Evolutionary conservation across 257 asterid species (phyloP), one percentile per base, ranked within the genome.

Genomic region (Capsicum baccatum): DNA sequence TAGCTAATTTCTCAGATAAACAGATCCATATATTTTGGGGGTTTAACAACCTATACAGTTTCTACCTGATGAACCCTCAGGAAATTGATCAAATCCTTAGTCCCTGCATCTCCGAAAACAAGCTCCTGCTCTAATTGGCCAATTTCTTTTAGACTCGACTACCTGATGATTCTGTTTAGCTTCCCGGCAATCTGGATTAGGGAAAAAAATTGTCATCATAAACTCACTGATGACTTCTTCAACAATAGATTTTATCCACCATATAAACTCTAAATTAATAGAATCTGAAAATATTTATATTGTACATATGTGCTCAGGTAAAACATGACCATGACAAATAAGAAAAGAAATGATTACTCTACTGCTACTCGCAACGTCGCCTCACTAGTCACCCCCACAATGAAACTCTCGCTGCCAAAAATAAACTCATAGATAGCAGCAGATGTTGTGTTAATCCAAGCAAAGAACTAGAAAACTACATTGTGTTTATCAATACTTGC

Each of bases 91-190:
- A 96, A 85, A 3, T 96, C 99, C 87, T 94, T 96, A 57, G 98
- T 93, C 89, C 96, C 97, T 82, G 97, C 98, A 89, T 94, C 99
- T 87, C 98, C 99, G 82, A 96, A 96, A 78, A 96, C 99, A 88
- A 96, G 94, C 87, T 94, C 96, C 86, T 96, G 99, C 92, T 96
- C 98, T 83, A 96, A 90, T 85, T 96, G 92, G 69, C 99, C 98
- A 89, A 96, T 91, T 84, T 94, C 99, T 90, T 90, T 94, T 66
- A 96, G 97, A 83, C 94, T 95, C 84, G 86, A 86, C 85, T 96
- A 98, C 90, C 89, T 89, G 76, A 96, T 94, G 83, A 90, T 91
- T 89, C 81, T 92, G 91, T 93, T 93, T 70, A 96, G 87, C 88
- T 92, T 94, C 79, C 95, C 96, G 37, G 99, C 98, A 88, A 96